phyloP scores from a whole-genome alignment of 2,329 filamentous ascomycete genomes.

The Penicillium oxalicum region DNA sequence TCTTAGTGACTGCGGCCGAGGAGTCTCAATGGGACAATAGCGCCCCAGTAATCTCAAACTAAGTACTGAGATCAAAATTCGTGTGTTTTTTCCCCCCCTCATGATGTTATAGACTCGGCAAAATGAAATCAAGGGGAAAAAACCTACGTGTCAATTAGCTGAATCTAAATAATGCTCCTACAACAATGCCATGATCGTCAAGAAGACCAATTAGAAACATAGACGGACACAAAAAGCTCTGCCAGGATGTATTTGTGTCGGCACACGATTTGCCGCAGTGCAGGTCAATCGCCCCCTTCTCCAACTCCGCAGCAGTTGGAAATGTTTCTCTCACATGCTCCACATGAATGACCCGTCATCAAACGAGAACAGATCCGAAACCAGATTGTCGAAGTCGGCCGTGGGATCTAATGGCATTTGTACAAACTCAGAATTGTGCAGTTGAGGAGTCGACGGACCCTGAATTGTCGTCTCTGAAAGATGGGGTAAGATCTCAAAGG shows the following conservation, averaged over 20 bases:
- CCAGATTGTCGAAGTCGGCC: slow-evolving; percentile 16
- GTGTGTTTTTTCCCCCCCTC: slow-evolving; percentile 16
- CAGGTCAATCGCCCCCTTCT: background rate
- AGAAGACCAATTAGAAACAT: no score
- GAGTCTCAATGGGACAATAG: slow-evolving; percentile 38
- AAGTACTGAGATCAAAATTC: background rate
- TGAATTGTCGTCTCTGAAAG: background rate
- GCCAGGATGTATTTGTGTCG: slow-evolving; percentile 20
- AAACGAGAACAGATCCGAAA: slow-evolving; percentile 15
- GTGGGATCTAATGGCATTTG: slow-evolving; percentile 11
- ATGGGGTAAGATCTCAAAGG: background rate
- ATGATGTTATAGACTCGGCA: no score
- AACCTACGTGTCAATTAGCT: no score
- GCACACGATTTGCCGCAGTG: no score
- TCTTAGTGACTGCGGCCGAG: slow-evolving; percentile 43
- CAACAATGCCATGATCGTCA: no score
- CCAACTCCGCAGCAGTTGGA: background rate
- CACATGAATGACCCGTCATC: slow-evolving; percentile 15
- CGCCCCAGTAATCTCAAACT: slow-evolving; percentile 46
- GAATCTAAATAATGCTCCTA: no score
- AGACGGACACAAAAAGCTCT: no score
- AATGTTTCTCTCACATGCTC: slow-evolving; percentile 8
- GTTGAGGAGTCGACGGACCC: background rate
- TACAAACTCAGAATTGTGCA: slow-evolving; percentile 5
- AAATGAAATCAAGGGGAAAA: no score